Base-by-base conservation (phyloP, 495 filamentous ascomycete genomes). In the Penicillium simplicissimum region DNA sequence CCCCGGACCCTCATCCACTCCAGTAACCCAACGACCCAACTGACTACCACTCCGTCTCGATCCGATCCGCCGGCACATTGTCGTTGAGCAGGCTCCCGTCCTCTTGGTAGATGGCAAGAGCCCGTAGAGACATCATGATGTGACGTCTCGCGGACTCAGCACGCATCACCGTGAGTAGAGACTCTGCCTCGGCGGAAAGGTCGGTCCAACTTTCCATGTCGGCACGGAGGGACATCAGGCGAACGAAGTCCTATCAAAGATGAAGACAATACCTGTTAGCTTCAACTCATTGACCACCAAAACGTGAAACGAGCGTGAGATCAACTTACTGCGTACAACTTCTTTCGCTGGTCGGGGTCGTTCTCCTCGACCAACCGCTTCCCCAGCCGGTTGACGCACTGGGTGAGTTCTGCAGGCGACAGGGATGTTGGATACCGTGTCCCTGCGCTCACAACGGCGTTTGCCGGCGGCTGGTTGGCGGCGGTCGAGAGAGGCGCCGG, bases 21-120 rank as follows among this genome's bases (percentile, higher is more conserved):
- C 45, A 14, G 71, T 60, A 76, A 76, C 66, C 14, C 42, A 11
- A 45, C 42, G 19, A 55, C 35, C 23, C 34, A 42, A 8, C 51
- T 7, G 31, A 21, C 51, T 53, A 53, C 53, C 53, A 55, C 35
- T 70, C 71, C 47, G 19, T 23, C 17, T 52, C 43, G 21, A 42
- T 42, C 25, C 4, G 14, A 19, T 38, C 47, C 9, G 43, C 9
- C 35, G 57, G 57, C 47, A 52, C 33, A 8, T n/a, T 17, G 2
- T 8, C 15, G 19, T 28, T 35, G 21, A 6, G 11, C 17, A 55
- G 53, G 36, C 6, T 33, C 21, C 13, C 37, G 9, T 55, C 35
- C 51, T 36, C 33, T 19, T 37, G 31, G 23, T 53, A 53, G 8
- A 53, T 4, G 15, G 51, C 13, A 33, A 23, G 31, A 36, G 51